Evolutionary conservation across 106 monocot species (phyloP).

Genomic region (Allium sativum): DNA sequence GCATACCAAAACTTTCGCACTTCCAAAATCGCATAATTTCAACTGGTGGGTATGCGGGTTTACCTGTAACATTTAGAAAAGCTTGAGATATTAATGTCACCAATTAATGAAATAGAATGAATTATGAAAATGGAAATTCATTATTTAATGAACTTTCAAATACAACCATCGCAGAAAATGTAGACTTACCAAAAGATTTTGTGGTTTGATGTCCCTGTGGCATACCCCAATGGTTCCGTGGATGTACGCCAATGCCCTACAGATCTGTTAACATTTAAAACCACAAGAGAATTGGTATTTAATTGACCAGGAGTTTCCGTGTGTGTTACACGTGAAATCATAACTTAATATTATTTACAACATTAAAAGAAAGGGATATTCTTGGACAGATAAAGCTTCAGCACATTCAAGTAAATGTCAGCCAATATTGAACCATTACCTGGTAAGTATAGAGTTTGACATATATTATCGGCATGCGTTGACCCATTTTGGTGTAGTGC

Average conservation of each 20-base stretch:
- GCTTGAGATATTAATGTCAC: not conserved
- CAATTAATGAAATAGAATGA: no score
- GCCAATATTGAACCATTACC: slow-evolving; percentile 9
- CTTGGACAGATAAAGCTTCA: not conserved
- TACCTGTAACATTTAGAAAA: slow-evolving; percentile 24
- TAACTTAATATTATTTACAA: no score
- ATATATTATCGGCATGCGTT: slow-evolving; percentile 34
- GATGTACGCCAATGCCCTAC: slow-evolving; percentile 62
- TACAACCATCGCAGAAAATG: not conserved
- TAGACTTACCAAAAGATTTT: slow-evolving; percentile 54
- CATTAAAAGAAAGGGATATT: no score
- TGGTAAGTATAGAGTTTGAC: slow-evolving; percentile 50
- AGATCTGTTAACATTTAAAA: slow-evolving; percentile 30
- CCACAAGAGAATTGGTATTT: no score
- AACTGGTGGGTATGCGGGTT: slow-evolving; percentile 66
- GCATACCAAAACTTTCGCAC: slow-evolving; percentile 70
- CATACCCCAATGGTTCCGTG: slow-evolving; percentile 65
- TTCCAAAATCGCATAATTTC: slow-evolving; percentile 62
- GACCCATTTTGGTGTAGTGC: slow-evolving; percentile 50
- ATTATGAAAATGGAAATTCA: not conserved
- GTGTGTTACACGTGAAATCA: no score
- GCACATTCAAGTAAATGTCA: not conserved
- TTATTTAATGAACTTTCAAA: not conserved
- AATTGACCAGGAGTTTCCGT: no score
- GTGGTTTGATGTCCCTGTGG: slow-evolving; percentile 71